Evolutionary conservation across 225 moss, liverwort and hornwort species (phyloP), one percentile per base, ranked within the genome.

Genomic region (Asterella californica): DNA sequence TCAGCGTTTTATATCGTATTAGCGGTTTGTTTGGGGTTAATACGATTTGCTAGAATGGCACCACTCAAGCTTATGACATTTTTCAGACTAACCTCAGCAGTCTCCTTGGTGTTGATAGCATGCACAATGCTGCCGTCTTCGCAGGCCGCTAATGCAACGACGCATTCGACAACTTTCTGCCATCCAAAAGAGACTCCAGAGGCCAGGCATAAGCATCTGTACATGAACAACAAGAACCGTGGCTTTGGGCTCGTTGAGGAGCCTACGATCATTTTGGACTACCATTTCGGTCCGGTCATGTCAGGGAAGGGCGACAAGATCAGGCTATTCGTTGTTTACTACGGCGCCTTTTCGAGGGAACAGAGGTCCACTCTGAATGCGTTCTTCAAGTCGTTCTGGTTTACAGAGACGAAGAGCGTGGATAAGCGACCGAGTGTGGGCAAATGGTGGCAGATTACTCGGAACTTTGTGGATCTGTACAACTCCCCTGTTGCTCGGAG

Each of bases 381-480:
- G 30, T 91, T 91, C 83, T 74, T 91, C 71, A 83, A 82, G n/a
- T 91, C 90, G 30, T 76, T 91, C 52, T 72, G 84, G 12, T 81
- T 50, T 65, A 46, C 60, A 4, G 10, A 61, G 4, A 61, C 22
- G 0, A 75, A 72, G 47, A 78, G 80, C 50, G 85, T 84, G 0
- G 84, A 85, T 33, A 84, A 86, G 81, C 34, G 25, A 70, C 84
- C 88, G 57, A 88, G 89, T 2, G 90, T 90, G 15, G 76, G 77
- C 24, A 91, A 83, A n/a, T 88, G 92, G 92, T 92, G 92, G 92
- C 78, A 87, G 62, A 85, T 91, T 62, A 87, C 88, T 29, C 75
- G 70, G 75, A 85, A 81, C 27, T 92, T 83, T 52, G 79, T 84
- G 53, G 90, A 90, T 63, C 74, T 82, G 4, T 86, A 84, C 25